Percentiles rank a stretch among this genome's conserved stretches.
phyloP scores from a whole-genome alignment of 805 yeast species.

The Yamadazyma kitorensis region DNA sequence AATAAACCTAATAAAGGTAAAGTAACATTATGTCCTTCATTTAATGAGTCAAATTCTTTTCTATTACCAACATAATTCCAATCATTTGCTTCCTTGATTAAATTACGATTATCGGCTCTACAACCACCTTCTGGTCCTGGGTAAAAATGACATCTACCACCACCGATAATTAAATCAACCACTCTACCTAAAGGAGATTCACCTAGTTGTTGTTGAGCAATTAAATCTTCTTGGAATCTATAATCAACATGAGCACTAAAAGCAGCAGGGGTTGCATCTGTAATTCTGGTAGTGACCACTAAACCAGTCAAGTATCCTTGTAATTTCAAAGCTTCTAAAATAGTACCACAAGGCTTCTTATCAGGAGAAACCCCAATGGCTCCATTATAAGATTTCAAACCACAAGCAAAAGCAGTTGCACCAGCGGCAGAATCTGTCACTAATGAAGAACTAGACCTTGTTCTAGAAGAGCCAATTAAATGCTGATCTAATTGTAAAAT shows the following conservation, averaged over 20 bases:
- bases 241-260: conserved; percentile 74
- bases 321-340: conserved; percentile 82
- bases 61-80: conserved; percentile 64
- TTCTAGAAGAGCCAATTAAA: conserved; percentile 79
- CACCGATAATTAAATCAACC: conserved; percentile 85
- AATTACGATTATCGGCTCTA: conserved; percentile 64
- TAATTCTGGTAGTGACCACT: conserved; percentile 87
- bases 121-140: conserved; percentile 60
- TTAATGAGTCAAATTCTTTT: conserved; percentile 51
- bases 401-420: conserved; percentile 90
- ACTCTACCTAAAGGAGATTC: conserved; percentile 67
- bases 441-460: conserved; percentile 73
- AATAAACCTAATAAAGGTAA: conserved; percentile 77
- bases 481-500: conserved; percentile 61
- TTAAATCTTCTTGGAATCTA: conserved; percentile 75
- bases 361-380: conserved; percentile 81
- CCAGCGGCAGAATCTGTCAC: conserved; percentile 96
- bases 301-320: conserved; percentile 80
- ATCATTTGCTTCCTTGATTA: conserved; percentile 49
- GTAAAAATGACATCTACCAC: conserved; percentile 82
- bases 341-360: conserved; percentile 74
- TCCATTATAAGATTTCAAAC: conserved; percentile 76
- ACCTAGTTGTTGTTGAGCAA: conserved; percentile 86
- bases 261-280: conserved; percentile 94
- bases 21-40: conserved; percentile 56